Evolutionary conservation across 202 grass and related monocot species (phyloP), one percentile per base, ranked within the genome.

Genomic region (Cymbopogon flexuosus): DNA sequence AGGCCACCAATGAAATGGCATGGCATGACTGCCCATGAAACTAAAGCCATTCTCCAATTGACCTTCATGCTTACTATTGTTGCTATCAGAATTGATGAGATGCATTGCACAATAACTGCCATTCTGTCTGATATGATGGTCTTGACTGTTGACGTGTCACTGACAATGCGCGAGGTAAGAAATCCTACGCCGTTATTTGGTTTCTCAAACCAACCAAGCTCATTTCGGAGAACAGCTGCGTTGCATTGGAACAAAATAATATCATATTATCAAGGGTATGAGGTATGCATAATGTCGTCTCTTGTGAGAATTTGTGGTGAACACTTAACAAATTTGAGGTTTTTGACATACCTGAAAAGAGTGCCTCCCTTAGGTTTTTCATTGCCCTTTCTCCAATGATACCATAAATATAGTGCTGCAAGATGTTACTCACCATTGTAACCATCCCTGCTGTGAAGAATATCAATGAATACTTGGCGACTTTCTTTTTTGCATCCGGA

Each of bases 21-120:
- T 5, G 91, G 87, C 91, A 93, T 93, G n/a, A 90, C 33, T 8
- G 82, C 91, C 85, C 88, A 93, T 79, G 88, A 72, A 21, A 89
- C 87, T 30, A 93, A 62, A 65, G 79, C 82, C 91, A 93, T 93
- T 51, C 91, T 75, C 91, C 87, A 93, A 62, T 90, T 79, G 21
- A 90, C 82, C 5, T 1, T 35, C 36, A 71, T 90, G 66, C 91
- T 93, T 49, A 90, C 79, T 6, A 60, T 47, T 7, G 87, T 93
- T 24, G 91, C 91, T 87, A 90, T 93, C 72, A 93, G 37, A 45
- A 93, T 89, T 1, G 87, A 93, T 62, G 84, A 90, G 74, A 93
- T 68, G 46, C 87, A 90, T 46, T 93, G 87, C 15, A 89, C 79
- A 45, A 93, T 93, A 31, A 90, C 78, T 6, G 90, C 65, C 87